Evolutionary conservation across 2,329 filamentous ascomycete species (phyloP), one percentile per base, ranked within the genome.

Genomic region (Cercospora citrullina): DNA sequence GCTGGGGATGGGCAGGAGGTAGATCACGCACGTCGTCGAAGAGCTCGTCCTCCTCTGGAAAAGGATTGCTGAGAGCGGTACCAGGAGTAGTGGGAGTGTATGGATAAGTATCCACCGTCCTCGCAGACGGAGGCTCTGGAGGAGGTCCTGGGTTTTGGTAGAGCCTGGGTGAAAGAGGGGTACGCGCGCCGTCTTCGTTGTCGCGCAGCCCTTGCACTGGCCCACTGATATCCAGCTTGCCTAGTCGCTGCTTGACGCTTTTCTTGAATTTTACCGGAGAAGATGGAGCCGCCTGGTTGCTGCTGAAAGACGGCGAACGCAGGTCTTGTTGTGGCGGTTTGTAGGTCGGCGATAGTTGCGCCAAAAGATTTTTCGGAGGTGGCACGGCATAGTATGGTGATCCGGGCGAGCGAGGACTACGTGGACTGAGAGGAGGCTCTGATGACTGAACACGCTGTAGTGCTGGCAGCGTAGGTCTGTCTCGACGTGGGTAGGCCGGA

Each of bases 91-190:
- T 75, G 3, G 76, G 74, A 7, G 76, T 67, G 39, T 74, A 71
- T 14, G 68, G 73, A 58, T 45, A 64, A 68, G 76, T 73, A 26
- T 75, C 75, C n/a, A 67, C 68, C 0, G 78, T 77, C 1, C 69
- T 55, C 3, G 71, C 69, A 7, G 73, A 73, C 5, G 86, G 85
- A 4, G 84, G 83, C 6, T 81, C 81, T n/a, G 87, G 86, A 2
- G 86, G 85, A 7, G 84, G 82, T 2, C 84, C 83, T 0, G 85
- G 85, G 58, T 83, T 83, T 3, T 61, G 64, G 77, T 87, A 87
- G 70, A 84, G 79, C 51, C 86, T 81, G 8, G 87, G 87, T 1
- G 86, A 87, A 4, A 89, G 79, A 1, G 87, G 84, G n/a, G 81
- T 83, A 36, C 81, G 80, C 3, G 80, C 82, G 23, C 83, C 82